Conservation (phyloP, 106 monocot genomes). For the Dioscorea zingiberensis region DNA sequence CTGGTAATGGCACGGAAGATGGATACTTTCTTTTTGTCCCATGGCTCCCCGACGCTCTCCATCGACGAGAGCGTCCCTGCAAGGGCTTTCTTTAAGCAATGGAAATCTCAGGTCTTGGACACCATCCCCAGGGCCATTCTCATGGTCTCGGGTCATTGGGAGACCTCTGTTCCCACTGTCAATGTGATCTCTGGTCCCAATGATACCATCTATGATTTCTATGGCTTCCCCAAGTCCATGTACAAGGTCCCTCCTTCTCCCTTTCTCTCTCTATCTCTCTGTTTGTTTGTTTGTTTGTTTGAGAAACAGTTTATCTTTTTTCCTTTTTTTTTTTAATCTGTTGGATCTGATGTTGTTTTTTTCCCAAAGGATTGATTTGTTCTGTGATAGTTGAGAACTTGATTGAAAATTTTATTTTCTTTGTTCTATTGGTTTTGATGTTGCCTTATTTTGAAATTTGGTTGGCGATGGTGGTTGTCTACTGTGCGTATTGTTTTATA, state of each 20-base stretch:
- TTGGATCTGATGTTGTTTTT: no score
- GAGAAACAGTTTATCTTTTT: no score
- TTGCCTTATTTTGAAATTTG: no score
- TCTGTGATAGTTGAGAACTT: no score
- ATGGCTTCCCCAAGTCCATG: constrained; percentile 77
- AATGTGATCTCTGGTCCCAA: constrained; percentile 32
- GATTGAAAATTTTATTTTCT: no score
- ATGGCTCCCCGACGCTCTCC: constrained; percentile 81
- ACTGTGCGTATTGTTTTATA: no score
- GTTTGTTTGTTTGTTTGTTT: no score
- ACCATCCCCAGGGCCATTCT: constrained; percentile 54
- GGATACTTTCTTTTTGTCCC: constrained; percentile 91
- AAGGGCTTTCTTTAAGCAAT: constrained; percentile 65
- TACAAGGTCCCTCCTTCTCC: constrained; percentile 58
- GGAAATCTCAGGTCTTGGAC: constrained; percentile 35
- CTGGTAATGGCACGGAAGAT: constrained; percentile 13
- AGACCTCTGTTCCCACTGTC: constrained; percentile 54
- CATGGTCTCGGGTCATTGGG: constrained; percentile 88
- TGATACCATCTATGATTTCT: constrained; percentile 88
- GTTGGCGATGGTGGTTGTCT: no score
- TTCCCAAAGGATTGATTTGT: no score
- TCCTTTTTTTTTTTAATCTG: no score
- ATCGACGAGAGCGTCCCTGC: constrained; percentile 64
- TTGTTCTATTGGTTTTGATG: no score
- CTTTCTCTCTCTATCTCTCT: not conserved